A percentile compares a stretch with the other conserved stretches of the same genome.
These are phyloP conservation scores for Curvularia lunata DNA, from an alignment of 2,329 filamentous ascomycete species.

Conservation along the genomic window DNA sequence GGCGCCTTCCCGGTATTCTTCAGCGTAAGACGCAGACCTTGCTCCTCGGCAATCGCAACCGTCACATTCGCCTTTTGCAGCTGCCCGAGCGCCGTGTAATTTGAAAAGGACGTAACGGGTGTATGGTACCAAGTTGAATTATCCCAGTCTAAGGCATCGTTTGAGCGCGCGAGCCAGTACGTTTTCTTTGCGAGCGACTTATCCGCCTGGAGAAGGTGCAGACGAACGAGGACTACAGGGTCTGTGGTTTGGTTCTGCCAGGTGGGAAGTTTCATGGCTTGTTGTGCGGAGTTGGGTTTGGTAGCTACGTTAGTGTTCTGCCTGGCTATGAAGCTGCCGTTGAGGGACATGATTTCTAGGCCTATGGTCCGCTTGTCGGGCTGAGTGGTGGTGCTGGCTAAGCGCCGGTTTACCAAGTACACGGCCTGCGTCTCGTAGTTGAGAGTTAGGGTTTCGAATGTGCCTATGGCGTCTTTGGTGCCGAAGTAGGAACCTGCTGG, in stretches of 20 bases:
- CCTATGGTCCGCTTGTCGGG: conserved; percentile 50
- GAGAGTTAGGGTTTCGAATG: conserved; percentile 62
- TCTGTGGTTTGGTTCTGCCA: conserved; percentile 46
- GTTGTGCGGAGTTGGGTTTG: conserved; percentile 52
- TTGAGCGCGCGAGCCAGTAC: conserved; percentile 61
- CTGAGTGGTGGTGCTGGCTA: conserved; percentile 33
- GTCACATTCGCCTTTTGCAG: conserved; percentile 10
- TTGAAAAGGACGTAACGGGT: conserved; percentile 59
- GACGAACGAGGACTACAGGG: conserved; percentile 57
- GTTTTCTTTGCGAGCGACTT: conserved; percentile 61
- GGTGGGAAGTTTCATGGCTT: conserved; percentile 33
- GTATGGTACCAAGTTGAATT: conserved; percentile 66
- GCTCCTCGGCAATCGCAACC: not conserved
- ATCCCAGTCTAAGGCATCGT: conserved; percentile 62
- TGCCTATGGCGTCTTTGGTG: conserved; percentile 55
- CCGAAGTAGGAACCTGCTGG: conserved; percentile 66
- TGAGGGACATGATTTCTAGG: conserved; percentile 58
- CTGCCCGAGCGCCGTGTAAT: conserved; percentile 56
- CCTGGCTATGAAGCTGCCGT: conserved; percentile 55
- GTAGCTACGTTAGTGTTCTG: conserved; percentile 42
- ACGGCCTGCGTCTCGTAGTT: conserved; percentile 57
- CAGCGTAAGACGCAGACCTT: conserved; percentile 40
- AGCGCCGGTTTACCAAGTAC: conserved; percentile 63
- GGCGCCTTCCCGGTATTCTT: conserved; percentile 60
- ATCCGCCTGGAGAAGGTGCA: conserved; percentile 52